These are phyloP conservation scores for Trametes sp. DNA, from an alignment of 1,284 basidiomycete genomes.

Conservation along the genomic window DNA sequence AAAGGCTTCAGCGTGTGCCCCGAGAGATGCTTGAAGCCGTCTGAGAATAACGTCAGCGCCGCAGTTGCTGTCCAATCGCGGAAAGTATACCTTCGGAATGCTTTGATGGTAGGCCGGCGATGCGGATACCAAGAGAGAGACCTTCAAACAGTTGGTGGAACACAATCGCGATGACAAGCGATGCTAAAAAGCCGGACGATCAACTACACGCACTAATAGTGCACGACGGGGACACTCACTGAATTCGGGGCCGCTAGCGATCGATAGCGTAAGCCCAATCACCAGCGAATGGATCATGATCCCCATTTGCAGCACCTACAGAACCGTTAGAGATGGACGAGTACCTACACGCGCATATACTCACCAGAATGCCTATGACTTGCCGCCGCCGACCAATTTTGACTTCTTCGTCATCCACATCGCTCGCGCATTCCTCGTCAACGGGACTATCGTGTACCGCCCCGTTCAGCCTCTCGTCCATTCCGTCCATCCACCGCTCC, in stretches of 20 bases:
- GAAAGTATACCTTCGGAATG: conserved; percentile 33
- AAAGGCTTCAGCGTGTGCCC: conserved; percentile 54
- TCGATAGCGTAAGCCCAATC: conserved; percentile 75
- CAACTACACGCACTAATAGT: conserved; percentile 7
- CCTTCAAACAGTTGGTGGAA: conserved; percentile 87
- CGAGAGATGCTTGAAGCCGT: conserved; percentile 27
- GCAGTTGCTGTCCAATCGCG: conserved; percentile 4
- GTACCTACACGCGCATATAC: conserved; percentile 27
- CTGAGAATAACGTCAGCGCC: conserved; percentile 1
- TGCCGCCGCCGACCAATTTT: conserved; percentile 62
- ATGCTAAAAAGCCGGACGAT: conserved; percentile 51
- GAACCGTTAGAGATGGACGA: neutral
- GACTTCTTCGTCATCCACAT: conserved; percentile 37
- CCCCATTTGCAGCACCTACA: conserved; percentile 74
- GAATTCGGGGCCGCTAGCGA: conserved; percentile 73
- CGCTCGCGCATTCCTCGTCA: conserved; percentile 30
- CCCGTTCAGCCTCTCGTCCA: conserved; percentile 26
- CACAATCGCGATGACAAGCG: conserved; percentile 73
- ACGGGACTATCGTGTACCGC: conserved; percentile 31
- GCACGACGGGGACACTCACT: conserved; percentile 50
- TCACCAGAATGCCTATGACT: conserved; percentile 69
- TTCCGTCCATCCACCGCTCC: conserved; percentile 35
- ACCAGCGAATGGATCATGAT: conserved; percentile 87
- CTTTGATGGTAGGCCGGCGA: conserved; percentile 65
- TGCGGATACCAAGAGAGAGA: conserved; percentile 78